Conservation (phyloP, 495 filamentous ascomycete genomes). For the Annulohypoxylon maeteangense region DNA sequence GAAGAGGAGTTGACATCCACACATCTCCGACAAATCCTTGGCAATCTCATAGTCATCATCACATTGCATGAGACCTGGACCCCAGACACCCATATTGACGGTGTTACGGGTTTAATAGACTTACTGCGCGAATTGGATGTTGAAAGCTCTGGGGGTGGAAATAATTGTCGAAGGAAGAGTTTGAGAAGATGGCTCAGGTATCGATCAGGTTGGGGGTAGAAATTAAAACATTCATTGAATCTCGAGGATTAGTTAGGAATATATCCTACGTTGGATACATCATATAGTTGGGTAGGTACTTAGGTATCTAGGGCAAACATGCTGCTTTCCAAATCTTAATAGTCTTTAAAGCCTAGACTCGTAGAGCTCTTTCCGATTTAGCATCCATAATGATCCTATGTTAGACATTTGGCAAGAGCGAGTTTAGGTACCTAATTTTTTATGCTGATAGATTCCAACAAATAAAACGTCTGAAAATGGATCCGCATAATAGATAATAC, state of each 20-base stretch:
- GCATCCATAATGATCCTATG: neutral
- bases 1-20: conserved; percentile 15
- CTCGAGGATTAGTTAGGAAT: too few species aligned
- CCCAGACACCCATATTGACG: conserved; percentile 37
- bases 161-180: neutral
- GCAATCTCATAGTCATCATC: conserved; percentile 37
- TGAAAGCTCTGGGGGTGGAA: neutral
- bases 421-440: neutral
- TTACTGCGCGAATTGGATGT: neutral
- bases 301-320: too few species aligned
- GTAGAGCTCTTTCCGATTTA: neutral
- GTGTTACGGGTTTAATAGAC: neutral
- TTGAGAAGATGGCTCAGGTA: neutral
- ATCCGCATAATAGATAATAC: neutral
- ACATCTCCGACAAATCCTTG: conserved; percentile 21
- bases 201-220: neutral
- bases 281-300: too few species aligned
- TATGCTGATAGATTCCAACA: neutral
- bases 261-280: too few species aligned
- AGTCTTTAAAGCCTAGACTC: neutral
- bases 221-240: too few species aligned
- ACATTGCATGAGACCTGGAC: conserved; percentile 37
- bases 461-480: neutral
- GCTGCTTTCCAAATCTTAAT: neutral
- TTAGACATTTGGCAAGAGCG: neutral